phyloP scores from a whole-genome alignment of 176 grass and related monocot species.

The Canna indica region DNA sequence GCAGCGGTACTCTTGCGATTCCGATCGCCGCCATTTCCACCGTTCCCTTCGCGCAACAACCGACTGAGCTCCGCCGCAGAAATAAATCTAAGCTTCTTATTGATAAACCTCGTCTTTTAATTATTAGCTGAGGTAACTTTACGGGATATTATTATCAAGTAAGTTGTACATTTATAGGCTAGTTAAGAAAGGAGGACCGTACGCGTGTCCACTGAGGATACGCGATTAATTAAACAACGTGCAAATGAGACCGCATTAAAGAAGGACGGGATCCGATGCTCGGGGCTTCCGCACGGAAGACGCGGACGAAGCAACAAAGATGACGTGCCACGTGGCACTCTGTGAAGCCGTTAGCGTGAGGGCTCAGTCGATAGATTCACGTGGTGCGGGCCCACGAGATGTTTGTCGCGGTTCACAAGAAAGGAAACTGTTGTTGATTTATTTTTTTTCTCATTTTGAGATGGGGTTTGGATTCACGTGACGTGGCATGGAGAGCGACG shows the following conservation, averaged over 20 bases:
- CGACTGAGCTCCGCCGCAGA: not conserved
- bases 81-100: not conserved
- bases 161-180: not conserved
- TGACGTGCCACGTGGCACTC: not conserved
- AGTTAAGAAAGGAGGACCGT: not conserved
- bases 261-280: not conserved
- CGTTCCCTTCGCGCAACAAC: not conserved
- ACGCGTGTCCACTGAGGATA: not conserved
- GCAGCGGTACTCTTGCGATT: conserved; percentile 1
- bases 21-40: conserved; percentile 29
- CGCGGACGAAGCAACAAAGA: not conserved
- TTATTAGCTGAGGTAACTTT: not conserved
- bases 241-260: too few species aligned
- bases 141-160: not conserved
- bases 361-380: not conserved
- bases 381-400: not conserved
- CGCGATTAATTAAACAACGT: not conserved
- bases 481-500: not conserved
- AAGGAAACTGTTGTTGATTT: not conserved
- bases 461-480: not conserved
- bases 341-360: not conserved
- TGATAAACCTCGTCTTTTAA: not conserved
- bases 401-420: not conserved
- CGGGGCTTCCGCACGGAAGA: not conserved
- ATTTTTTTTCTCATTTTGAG: not conserved